Percentiles rank a stretch among this genome's conserved stretches.
phyloP scores from a whole-genome alignment of 371 early-diverging fungal genomes.

The Mucor indicus region DNA sequence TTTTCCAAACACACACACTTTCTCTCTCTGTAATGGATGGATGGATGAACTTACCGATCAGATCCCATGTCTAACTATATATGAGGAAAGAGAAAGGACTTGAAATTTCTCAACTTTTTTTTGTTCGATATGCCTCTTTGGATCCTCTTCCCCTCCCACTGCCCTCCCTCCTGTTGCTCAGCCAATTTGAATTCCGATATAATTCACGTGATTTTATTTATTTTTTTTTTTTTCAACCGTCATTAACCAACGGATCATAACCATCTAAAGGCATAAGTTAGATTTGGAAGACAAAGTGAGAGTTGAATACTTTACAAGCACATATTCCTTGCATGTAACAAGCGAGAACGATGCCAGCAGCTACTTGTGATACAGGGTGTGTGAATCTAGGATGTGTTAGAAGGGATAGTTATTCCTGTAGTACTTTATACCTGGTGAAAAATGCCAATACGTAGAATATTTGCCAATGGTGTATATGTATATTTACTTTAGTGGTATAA shows the following conservation, averaged over 20 bases:
- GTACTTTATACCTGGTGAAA: conserved; percentile 50
- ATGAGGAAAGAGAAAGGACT: conserved; percentile 25
- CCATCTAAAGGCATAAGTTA: conserved; percentile 21
- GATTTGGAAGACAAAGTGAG: background rate
- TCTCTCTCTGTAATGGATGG: conserved; percentile 9
- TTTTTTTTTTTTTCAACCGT: too few species aligned
- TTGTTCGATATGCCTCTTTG: too few species aligned
- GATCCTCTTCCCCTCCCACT: too few species aligned
- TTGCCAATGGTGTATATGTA: conserved; percentile 87
- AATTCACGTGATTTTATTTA: too few species aligned
- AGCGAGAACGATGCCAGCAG: conserved; percentile 70
- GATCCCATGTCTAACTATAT: conserved; percentile 29
- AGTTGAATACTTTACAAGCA: conserved; percentile 46
- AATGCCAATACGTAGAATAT: conserved; percentile 79
- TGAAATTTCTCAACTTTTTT: background rate
- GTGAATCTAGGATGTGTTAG: conserved; percentile 67
- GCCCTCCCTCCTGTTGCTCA: too few species aligned
- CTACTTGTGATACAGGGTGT: conserved; percentile 65
- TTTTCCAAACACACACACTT: too few species aligned
- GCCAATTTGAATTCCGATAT: too few species aligned
- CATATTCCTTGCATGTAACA: conserved; percentile 75
- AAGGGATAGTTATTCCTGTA: too few species aligned
- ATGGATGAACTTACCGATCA: conserved; percentile 27
- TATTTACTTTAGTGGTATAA: conserved; percentile 13
- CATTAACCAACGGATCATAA: conserved; percentile 34